A percentile compares a stretch with the other conserved stretches of the same genome.
phyloP scores from a whole-genome alignment of 2,329 filamentous ascomycete species.

The Kalmusia sp. region DNA sequence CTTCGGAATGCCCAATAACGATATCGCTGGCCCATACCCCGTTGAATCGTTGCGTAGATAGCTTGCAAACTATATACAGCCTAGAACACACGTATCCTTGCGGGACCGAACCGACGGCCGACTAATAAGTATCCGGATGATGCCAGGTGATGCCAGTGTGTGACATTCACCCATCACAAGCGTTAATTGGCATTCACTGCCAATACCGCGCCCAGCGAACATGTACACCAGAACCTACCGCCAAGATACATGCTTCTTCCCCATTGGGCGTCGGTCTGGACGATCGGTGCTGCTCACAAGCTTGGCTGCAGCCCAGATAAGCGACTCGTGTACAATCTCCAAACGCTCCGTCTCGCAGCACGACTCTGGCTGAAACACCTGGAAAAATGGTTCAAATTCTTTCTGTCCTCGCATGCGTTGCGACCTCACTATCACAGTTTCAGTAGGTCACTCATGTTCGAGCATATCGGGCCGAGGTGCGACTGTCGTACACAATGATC shows the following conservation, averaged over 20 bases:
- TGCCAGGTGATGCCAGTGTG: not conserved
- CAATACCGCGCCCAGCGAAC: not conserved
- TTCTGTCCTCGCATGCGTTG: conserved; percentile 4
- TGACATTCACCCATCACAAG: conserved; percentile 1
- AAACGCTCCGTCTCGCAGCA: conserved; percentile 9
- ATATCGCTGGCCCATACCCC: no score
- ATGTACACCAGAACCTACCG: conserved; percentile 1
- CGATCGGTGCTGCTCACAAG: conserved; percentile 3
- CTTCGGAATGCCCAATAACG: conserved; percentile 6
- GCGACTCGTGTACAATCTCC: conserved; percentile 15
- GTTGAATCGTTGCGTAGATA: not conserved
- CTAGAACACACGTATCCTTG: not conserved
- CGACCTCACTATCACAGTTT: conserved; percentile 7
- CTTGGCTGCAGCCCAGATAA: conserved; percentile 21
- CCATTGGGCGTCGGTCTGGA: conserved; percentile 2
- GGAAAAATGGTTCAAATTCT: not conserved
- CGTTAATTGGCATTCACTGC: not conserved
- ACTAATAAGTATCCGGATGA: not conserved
- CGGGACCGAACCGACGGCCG: no score
- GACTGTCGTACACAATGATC: not conserved
- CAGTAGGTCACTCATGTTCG: conserved; percentile 3
- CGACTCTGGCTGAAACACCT: conserved; percentile 7
- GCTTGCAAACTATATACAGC: not conserved
- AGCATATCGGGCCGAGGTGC: not conserved
- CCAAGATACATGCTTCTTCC: conserved; percentile 16